Evolutionary conservation across 2,329 filamentous ascomycete species (phyloP), one percentile per base, ranked within the genome.

Genomic region (Apiospora marii): DNA sequence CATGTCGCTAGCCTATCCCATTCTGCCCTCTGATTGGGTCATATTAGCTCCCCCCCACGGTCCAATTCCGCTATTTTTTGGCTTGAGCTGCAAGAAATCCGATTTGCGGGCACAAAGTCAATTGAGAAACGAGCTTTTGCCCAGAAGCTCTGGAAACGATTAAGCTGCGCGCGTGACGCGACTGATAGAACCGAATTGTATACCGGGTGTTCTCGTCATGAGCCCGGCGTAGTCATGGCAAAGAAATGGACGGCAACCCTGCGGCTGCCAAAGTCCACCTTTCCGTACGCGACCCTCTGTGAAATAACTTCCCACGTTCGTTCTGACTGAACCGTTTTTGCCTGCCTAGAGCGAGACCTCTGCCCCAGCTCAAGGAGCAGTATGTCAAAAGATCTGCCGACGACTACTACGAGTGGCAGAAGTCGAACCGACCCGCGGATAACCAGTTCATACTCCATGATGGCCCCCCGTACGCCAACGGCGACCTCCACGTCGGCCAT

Each of bases 381-480:
- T 92, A 96, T 83, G 88, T 97, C 67, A 87, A 90, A 79, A 87
- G 90, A 89, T 96, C 93, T 83, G 92, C 94, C 82, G 94, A 98
- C 84, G 92, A 95, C 70, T 88, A 98, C 19, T 99, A 98, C 85
- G 85, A 89, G 79, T 98, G 95, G 95, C 96, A 99, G 85, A 86
- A 87, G 74, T 81, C 82, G 72, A 84, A 87, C 73, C 84, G 90
- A 75, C 85, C 89, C 3, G 82, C 81, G 44, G 83, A 89, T 48
- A 83, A 89, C 61, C 86, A 88, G 0, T 99, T 98, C 76, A 86
- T 95, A 1, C 87, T 99, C 12, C 96, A 98, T 80, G 96, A 99
- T 90, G 96, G 96, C 0, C 96, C 96, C 0, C 96, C 96, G 0
- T 99, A 98, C 81, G 96, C 96, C 75, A 99, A 99, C 84, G 96